Conservation (phyloP, 2,329 filamentous ascomycete species). For the Pseudogymnoascus sp. region DNA sequence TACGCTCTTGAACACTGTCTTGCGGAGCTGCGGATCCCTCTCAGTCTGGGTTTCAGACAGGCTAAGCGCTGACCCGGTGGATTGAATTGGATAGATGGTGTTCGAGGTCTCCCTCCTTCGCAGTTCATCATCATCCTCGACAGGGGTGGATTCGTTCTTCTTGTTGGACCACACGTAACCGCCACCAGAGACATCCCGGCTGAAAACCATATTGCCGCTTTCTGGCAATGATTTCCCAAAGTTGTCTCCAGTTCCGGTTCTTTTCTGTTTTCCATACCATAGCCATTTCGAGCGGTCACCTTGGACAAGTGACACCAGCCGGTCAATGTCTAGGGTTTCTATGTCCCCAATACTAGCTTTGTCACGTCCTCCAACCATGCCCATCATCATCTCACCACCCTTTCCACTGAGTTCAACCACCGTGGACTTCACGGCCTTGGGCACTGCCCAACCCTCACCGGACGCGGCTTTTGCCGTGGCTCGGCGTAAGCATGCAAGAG, state of each 20-base stretch:
- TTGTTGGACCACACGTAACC: constrained; percentile 38
- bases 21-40: constrained; percentile 48
- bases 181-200: constrained; percentile 44
- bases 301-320: constrained; percentile 66
- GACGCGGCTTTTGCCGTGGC: constrained; percentile 85
- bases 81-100: constrained; percentile 35
- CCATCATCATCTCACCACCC: constrained; percentile 87
- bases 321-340: constrained; percentile 83
- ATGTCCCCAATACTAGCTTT: constrained; percentile 87
- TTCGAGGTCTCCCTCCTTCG: constrained; percentile 37
- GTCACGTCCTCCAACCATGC: constrained; percentile 76
- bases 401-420: constrained; percentile 91
- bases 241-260: constrained; percentile 42
- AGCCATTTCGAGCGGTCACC: constrained; percentile 88
- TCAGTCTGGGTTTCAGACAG: constrained; percentile 41
- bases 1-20: constrained; percentile 68
- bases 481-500: constrained; percentile 69
- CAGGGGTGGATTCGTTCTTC: constrained; percentile 42
- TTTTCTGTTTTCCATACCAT: constrained; percentile 83
- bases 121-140: constrained; percentile 43
- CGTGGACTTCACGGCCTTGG: constrained; percentile 88
- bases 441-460: constrained; percentile 85
- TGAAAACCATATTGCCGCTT: constrained; percentile 41
- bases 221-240: constrained; percentile 39
- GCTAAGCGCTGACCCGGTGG: constrained; percentile 39